Evolutionary conservation across 108 stramenopile species (phyloP), one percentile per base, ranked within the genome.

Genomic region (Skeletonema grethae): DNA sequence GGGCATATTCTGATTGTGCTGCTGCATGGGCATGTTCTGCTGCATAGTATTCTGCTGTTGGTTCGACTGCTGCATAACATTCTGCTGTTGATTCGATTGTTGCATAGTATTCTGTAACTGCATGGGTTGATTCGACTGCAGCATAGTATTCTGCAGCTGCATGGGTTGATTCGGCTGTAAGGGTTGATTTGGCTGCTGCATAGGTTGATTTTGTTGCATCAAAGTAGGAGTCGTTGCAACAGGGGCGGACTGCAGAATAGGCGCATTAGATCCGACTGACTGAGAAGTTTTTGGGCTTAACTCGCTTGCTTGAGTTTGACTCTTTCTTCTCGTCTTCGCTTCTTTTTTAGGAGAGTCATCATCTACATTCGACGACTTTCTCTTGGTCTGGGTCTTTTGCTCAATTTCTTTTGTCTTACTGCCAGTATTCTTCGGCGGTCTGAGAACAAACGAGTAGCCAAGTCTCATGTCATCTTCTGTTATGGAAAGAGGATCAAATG

Each of bases 361-460:
- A 53, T 24, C 7, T 9, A 8, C 18, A 16, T 48, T 22, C 22
- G 7, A 28, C 0, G 53, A 9, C 9, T 41, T 25, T 59, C 31
- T 63, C 16, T 60, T 67, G 3, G 43, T 48, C 25, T 30, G n/a
- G 32, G 73, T 0, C 60, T 61, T 45, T 36, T 35, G 35, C 48
- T 75, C 59, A 43, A 43, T 16, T 25, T 53, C 22, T 24, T 53
- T 22, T 22, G 25, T 18, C 39, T 69, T 25, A 50, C 24, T 10
- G 20, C 7, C 22, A 22, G 50, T 41, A 11, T 25, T 64, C 46
- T 29, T 18, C 10, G 38, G 24, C 30, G 53, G 63, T 45, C 34
- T 50, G 10, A 70, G 34, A 39, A 70, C 64, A 70, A 77, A 77
- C 32, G 48, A 59, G 45, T 77, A 77, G 2, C 76, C 76, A 15